Conservation (phyloP, 805 yeast species). For the Zygosaccharomyces siamensis region DNA sequence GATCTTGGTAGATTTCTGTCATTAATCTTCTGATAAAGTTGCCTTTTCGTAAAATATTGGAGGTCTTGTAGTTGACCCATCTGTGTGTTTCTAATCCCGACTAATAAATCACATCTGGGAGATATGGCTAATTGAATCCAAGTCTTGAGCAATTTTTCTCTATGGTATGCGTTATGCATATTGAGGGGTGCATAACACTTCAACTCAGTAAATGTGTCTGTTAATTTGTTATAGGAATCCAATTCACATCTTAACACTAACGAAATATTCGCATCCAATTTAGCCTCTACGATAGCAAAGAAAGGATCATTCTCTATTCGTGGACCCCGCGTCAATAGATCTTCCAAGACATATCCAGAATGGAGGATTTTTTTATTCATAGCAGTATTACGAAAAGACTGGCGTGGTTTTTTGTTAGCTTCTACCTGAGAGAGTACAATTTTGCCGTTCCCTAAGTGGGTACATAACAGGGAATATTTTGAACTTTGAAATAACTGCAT, state of each 20-base stretch:
- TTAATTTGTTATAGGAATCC: conserved; percentile 26
- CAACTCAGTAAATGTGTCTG: conserved; percentile 26
- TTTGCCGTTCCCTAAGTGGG: conserved; percentile 16
- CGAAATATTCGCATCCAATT: conserved; percentile 15
- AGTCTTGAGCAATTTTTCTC: conserved; percentile 30
- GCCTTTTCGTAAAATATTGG: conserved; percentile 19
- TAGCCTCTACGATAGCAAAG: conserved; percentile 27
- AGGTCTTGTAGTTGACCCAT: conserved; percentile 26
- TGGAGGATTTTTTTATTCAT: conserved; percentile 21
- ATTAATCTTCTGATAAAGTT: conserved; percentile 21
- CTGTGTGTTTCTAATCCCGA: conserved; percentile 29
- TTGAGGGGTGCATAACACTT: conserved; percentile 29
- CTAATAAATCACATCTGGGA: conserved; percentile 27
- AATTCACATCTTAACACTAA: conserved; percentile 33
- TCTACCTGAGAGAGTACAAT: conserved; percentile 23
- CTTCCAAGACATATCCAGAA: conserved; percentile 33
- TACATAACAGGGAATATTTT: conserved; percentile 16
- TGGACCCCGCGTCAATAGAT: conserved; percentile 17
- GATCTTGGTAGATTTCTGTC: conserved; percentile 14
- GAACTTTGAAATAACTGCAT: conserved; percentile 23
- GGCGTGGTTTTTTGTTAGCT: conserved; percentile 1
- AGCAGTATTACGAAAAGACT: conserved; percentile 11
- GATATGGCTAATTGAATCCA: conserved; percentile 32
- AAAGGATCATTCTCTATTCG: conserved; percentile 8
- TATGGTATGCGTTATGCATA: conserved; percentile 21